Evolutionary conservation across 768 basidiomycete genomes (phyloP).

Genomic region (Boletus huronensis): DNA sequence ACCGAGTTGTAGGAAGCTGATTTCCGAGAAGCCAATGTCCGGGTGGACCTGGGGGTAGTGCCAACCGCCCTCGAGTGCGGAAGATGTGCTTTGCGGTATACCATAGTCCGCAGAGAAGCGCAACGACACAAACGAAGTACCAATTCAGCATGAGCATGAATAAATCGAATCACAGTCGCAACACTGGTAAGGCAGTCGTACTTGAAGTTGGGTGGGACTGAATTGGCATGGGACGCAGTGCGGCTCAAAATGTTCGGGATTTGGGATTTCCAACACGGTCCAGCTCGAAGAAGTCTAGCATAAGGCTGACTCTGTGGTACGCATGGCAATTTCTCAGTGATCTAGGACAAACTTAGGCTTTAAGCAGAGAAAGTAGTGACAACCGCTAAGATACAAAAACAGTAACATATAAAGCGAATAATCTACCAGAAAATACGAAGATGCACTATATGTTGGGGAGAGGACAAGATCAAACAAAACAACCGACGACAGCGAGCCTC

Average conservation of each 20-base stretch:
- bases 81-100: not conserved
- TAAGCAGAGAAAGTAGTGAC: not conserved
- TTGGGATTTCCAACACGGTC: too few species aligned
- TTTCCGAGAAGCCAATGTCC: slow-evolving; percentile 18
- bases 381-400: slow-evolving; percentile 20
- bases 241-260: too few species aligned
- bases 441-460: not conserved
- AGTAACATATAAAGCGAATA: slow-evolving; percentile 15
- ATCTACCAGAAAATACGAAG: slow-evolving; percentile 14
- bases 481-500: not conserved
- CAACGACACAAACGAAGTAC: not conserved
- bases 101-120: not conserved
- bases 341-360: not conserved
- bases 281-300: too few species aligned
- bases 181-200: not conserved
- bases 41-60: slow-evolving; percentile 14
- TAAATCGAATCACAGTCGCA: not conserved
- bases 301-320: too few species aligned
- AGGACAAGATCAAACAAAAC: not conserved
- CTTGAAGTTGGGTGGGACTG: not conserved
- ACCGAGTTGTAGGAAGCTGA: slow-evolving; percentile 8
- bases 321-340: too few species aligned
- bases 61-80: not conserved
- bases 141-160: not conserved
- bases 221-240: too few species aligned